phyloP scores from a whole-genome alignment of 208 protist genomes.

The Kentomonas sorsogonicus region DNA sequence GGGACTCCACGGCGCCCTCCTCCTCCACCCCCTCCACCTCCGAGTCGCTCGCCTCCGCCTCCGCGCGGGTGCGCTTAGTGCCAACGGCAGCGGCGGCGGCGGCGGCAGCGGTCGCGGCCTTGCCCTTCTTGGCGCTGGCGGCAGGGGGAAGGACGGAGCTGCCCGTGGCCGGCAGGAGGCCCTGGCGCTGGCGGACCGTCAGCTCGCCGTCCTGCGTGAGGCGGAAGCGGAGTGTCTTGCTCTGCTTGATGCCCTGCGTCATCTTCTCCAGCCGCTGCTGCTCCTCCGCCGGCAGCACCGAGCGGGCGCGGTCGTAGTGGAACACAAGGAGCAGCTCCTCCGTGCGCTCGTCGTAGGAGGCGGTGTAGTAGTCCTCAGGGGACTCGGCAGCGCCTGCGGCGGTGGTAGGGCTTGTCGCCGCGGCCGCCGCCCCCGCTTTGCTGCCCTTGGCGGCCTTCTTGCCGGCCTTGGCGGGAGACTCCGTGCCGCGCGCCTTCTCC shows the following conservation, averaged over 20 bases:
- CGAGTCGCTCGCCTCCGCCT: conserved; percentile 9
- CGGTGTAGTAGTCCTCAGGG: too few species aligned
- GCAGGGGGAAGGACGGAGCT: too few species aligned
- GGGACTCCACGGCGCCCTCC: conserved; percentile 3
- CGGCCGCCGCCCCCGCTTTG: background rate
- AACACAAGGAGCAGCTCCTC: too few species aligned
- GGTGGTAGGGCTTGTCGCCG: background rate
- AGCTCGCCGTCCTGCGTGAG: conserved; percentile 66
- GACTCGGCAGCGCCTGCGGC: too few species aligned
- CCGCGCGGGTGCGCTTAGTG: conserved; percentile 17
- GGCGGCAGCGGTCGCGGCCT: conserved; percentile 9
- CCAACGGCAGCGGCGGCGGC: conserved; percentile 1
- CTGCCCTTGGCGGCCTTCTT: background rate
- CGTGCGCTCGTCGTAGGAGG: too few species aligned
- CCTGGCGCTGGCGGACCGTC: conserved; percentile 64
- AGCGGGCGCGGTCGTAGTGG: too few species aligned
- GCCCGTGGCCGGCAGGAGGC: conserved; percentile 41
- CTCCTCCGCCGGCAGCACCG: conserved; percentile 39
- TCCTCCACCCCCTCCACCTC: conserved; percentile 9
- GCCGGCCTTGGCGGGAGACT: conserved; percentile 4
- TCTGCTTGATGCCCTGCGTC: conserved; percentile 43
- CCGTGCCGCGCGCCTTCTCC: too few species aligned
- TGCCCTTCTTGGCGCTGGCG: too few species aligned
- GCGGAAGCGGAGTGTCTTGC: conserved; percentile 70
- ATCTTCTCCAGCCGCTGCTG: conserved; percentile 43